Base-by-base conservation (phyloP, 31 red algal genomes). In the Bonnemaisonia californica region DNA sequence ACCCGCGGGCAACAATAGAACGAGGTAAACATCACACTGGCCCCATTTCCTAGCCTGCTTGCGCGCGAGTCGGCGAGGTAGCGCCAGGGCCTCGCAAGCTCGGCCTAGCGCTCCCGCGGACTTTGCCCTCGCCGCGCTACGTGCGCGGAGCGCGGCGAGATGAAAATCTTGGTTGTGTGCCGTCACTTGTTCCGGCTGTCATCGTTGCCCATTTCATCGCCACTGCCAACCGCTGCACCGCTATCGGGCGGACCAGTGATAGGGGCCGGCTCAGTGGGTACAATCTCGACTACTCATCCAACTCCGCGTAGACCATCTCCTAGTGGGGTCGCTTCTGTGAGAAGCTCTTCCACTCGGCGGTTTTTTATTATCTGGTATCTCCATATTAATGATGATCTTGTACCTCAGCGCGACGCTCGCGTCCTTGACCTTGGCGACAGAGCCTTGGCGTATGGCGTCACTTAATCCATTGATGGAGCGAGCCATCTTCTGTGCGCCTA, bases 321-420 rank as follows among this genome's bases (percentile, higher is more conserved):
- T 21, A 66, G 62, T 27, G 62, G 12, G n/a, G 27, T 66, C 69
- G 69, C 69, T 47, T 73, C 36, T 19, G 9, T 51, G 13, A 73
- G 69, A 12, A 73, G 69, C 69, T 73, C 35, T 41, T 73, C 69
- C 69, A 73, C 12, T 47, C 69, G 18, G 9, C 69, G 18, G 69
- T 73, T 73, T 73, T 47, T 73, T 36, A 73, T 13, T 36, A 12
- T 41, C 18, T 26, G 69, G 69, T 48, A 73, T 9, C 69, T 12
- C 18, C 69, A 73, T 73, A 13, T 73, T 73, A 12, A 26, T 19
- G 11, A 73, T 54, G 9, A 73, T 73, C 35, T 73, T 73, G 36
- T 54, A 73, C 69, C 27, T 39, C 12, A 73, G 18, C 41, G 69
- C 69, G 13, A 73, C 69, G 12, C 30, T 47, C 35, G 69, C 69